Evolutionary conservation across 2,329 filamentous ascomycete species (phyloP).

Genomic region (Colletotrichum agaves): DNA sequence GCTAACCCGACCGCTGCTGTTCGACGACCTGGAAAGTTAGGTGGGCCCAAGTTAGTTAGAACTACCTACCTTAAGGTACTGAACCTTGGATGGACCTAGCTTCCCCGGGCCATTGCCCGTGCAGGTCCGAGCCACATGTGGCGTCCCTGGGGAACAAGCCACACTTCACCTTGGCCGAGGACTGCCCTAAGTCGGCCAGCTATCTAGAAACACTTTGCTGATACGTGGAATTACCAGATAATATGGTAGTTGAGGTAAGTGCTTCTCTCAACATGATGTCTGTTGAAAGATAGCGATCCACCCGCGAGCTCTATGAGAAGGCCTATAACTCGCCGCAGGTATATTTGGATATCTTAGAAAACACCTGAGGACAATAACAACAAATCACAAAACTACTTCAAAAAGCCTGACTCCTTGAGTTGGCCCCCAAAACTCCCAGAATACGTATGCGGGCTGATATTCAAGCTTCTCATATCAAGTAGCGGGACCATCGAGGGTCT

Average conservation of each 20-base stretch:
- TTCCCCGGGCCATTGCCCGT: too few relatives aligned
- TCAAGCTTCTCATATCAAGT: slow-evolving; percentile 57
- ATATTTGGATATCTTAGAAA: slow-evolving; percentile 12
- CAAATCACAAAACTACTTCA: not conserved
- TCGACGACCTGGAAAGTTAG: not conserved
- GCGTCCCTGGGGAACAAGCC: not conserved
- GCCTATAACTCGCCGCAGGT: not conserved
- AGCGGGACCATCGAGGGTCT: slow-evolving; percentile 73
- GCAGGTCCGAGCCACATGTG: not conserved
- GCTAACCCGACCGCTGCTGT: slow-evolving; percentile 8
- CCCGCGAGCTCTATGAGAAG: not conserved
- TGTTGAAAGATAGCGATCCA: too few relatives aligned
- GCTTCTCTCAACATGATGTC: too few relatives aligned
- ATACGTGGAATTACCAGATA: too few relatives aligned
- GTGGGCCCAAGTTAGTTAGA: too few relatives aligned
- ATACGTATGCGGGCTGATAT: not conserved
- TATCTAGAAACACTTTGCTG: too few relatives aligned
- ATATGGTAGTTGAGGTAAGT: too few relatives aligned
- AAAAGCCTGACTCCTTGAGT: slow-evolving; percentile 21
- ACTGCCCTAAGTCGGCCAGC: too few relatives aligned
- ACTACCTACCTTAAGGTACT: too few relatives aligned
- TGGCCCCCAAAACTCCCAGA: slow-evolving; percentile 26
- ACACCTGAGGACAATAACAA: not conserved
- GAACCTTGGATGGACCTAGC: too few relatives aligned
- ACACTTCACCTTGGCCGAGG: not conserved